These are phyloP conservation scores for Chenopodium album DNA, from an alignment of 148 eudicot species.

Conservation along the genomic window DNA sequence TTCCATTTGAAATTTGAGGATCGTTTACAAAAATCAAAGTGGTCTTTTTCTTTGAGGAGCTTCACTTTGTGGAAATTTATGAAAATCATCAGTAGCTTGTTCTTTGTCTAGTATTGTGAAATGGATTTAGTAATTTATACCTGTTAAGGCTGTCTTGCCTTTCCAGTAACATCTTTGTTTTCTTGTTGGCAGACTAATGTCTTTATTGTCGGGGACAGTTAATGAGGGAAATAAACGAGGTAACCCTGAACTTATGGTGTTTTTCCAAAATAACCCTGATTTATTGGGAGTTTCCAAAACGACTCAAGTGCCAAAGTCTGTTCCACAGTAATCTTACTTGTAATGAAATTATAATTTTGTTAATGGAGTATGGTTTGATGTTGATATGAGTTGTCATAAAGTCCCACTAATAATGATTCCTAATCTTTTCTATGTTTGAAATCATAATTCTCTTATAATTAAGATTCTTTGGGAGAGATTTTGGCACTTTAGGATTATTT, in stretches of 20 bases:
- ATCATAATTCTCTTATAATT: not conserved
- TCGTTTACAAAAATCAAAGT: not conserved
- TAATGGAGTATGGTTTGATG: not conserved
- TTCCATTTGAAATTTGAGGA: not conserved
- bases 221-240: not conserved
- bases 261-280: not conserved
- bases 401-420: not conserved
- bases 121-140: not conserved
- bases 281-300: not conserved
- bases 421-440: not conserved
- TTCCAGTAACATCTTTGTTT: not conserved
- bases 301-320: not conserved
- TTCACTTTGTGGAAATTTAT: not conserved
- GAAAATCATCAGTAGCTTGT: not conserved
- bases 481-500: not conserved
- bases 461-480: not conserved
- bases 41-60: not conserved
- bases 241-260: not conserved
- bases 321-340: not conserved
- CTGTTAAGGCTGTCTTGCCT: not conserved
- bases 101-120: not conserved
- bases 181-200: not conserved
- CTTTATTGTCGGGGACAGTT: not conserved
- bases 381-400: not conserved
- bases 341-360: not conserved